A percentile compares a stretch with the other conserved stretches of the same genome.
phyloP scores from a whole-genome alignment of 371 early-diverging fungal genomes.

The Saksenaea vasiformis region DNA sequence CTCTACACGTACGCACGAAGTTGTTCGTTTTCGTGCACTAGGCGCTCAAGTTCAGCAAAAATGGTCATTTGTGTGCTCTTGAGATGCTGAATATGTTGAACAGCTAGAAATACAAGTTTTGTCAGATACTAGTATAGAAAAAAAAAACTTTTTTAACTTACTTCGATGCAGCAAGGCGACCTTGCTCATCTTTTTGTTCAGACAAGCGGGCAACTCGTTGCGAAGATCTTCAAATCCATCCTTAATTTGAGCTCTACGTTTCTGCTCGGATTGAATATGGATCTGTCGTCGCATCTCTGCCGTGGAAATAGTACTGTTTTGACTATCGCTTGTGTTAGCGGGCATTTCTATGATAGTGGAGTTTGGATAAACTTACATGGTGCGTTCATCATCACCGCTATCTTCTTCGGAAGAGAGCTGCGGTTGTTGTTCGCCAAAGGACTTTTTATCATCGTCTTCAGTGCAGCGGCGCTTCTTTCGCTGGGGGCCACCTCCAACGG shows the following conservation, averaged over 20 bases:
- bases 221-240: conserved; percentile 47
- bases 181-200: conserved; percentile 47
- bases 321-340: not conserved
- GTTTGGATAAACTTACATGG: not conserved
- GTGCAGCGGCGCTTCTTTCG: conserved; percentile 12
- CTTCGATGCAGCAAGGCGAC: conserved; percentile 42
- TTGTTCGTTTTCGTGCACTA: conserved; percentile 36
- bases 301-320: conserved; percentile 9
- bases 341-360: not conserved
- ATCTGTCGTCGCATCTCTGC: conserved; percentile 46
- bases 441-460: not conserved
- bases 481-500: conserved; percentile 9
- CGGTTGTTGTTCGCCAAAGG: not conserved
- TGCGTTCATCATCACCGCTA: not conserved
- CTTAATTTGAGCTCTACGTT: conserved; percentile 51
- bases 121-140: not conserved
- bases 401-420: not conserved
- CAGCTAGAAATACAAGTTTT: conserved; percentile 15
- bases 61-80: conserved; percentile 36
- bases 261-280: conserved; percentile 52
- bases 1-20: conserved; percentile 24
- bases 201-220: conserved; percentile 37
- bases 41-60: conserved; percentile 29
- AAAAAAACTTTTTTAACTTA: conserved; percentile 11
- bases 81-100: conserved; percentile 34